Base-by-base conservation (phyloP, 805 yeast genomes). In the Ogataea philodendri region DNA sequence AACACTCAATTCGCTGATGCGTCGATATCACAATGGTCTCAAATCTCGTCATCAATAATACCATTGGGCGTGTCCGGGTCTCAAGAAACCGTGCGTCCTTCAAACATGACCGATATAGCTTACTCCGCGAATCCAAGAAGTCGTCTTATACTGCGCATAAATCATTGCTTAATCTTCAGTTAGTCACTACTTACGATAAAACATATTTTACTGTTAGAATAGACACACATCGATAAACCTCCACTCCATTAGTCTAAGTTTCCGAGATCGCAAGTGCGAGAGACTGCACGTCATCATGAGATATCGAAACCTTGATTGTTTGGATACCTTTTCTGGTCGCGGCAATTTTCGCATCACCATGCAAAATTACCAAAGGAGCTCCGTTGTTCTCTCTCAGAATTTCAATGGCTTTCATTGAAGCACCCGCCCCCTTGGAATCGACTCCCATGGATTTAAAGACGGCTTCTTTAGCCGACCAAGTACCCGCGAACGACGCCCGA, bases 391-490 rank as follows among this genome's bases (percentile, higher is more conserved):
- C 81, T 54, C 90, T 81, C 18, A 69, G 52, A 53, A 93, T 85
- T 68, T 90, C 97, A 64, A 93, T 94, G 42, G 87, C 96, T 60
- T 74, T 77, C 67, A 93, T 74, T 21, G 95, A 72, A 23, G 98
- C 97, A 44, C 97, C 98, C 10, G 90, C 96, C 42, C 99, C 99
- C 59, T 80, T 76, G 30, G 95, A 79, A 56, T 76, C 74, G 45
- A 86, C 95, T 44, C 93, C 89, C 57, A 93, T 71, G 13, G 96
- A 85, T 70, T 93, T 93, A 81, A 93, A 93, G 22, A 89, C 97
- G 26, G 99, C 98, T 69, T 93, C 99, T 68, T 93, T 93, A 28
- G 98, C 98, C 19, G 96, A 86, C 99, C 99, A 93, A 27, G 95
- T 84, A 30, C 99, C 99, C 17, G 98, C 88, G 65, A 75, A 93